These are phyloP conservation scores for Fusarium graminum DNA, from an alignment of 2,329 filamentous ascomycete species.

Conservation along the genomic window DNA sequence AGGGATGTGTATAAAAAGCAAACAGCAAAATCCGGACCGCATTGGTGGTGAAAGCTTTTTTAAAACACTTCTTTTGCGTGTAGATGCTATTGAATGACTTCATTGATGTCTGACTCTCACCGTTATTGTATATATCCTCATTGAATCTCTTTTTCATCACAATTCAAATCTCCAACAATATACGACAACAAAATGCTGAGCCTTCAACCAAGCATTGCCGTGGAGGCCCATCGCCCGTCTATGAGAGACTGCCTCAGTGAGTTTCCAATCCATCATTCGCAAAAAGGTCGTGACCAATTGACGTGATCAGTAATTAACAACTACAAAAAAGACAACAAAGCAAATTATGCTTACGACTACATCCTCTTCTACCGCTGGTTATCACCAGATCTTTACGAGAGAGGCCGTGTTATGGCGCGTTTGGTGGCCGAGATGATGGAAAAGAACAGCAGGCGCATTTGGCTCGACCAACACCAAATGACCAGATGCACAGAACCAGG, in stretches of 20 bases:
- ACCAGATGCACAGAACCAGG: neutral
- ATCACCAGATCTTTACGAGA: conserved; percentile 19
- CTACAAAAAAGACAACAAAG: accelerated
- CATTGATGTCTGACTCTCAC: neutral
- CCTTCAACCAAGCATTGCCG: neutral
- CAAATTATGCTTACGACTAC: conserved; percentile 10
- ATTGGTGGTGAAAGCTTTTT: neutral
- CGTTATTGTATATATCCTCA: neutral
- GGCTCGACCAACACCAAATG: conserved; percentile 32
- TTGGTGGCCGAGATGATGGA: conserved; percentile 20
- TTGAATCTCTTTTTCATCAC: neutral
- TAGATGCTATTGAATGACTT: neutral
- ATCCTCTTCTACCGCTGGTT: conserved; percentile 29
- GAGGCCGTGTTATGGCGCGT: conserved; percentile 28
- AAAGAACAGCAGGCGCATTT: conserved; percentile 15
- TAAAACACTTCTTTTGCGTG: neutral
- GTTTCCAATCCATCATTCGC: neutral
- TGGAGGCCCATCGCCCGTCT: neutral
- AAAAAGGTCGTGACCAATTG: neutral
- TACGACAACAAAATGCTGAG: neutral
- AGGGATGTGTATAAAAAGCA: neutral
- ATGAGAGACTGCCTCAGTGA: neutral
- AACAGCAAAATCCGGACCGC: no score
- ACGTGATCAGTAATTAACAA: neutral
- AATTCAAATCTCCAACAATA: accelerated